Percentiles rank a stretch among this genome's conserved stretches.
phyloP scores from a whole-genome alignment of 78 protist species.

The Tieghemostelium lacteum region DNA sequence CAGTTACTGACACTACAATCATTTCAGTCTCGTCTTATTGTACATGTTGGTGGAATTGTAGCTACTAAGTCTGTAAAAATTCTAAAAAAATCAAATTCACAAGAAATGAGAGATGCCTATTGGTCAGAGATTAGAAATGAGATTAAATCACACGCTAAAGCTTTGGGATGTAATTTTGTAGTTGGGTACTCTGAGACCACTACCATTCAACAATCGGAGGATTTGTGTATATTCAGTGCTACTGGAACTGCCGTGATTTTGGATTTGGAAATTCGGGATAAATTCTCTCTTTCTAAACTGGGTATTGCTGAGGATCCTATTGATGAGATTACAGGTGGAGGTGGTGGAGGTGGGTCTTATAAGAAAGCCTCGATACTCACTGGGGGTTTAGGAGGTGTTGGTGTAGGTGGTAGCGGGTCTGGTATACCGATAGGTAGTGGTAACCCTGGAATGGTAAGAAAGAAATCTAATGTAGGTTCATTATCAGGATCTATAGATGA shows the following conservation, averaged over 20 bases:
- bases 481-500: conserved; percentile 55
- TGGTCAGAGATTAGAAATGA: conserved; percentile 96
- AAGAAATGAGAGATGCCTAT: conserved; percentile 83
- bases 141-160: conserved; percentile 84
- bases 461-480: neutral
- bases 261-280: neutral
- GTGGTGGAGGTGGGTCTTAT: conserved; percentile 6
- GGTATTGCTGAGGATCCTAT: conserved; percentile 3
- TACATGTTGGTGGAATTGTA: conserved; percentile 78
- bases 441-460: neutral
- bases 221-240: conserved; percentile 81
- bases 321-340: too few relatives aligned
- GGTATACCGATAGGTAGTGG: too few relatives aligned
- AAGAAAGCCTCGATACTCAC: conserved; percentile 1
- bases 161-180: conserved; percentile 86
- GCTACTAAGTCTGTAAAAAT: conserved; percentile 62
- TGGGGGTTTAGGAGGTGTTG: neutral
- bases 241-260: conserved; percentile 85
- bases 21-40: conserved; percentile 43
- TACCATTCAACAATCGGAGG: conserved; percentile 74
- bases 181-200: conserved; percentile 90
- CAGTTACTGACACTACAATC: conserved; percentile 61
- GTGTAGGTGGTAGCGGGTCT: neutral
- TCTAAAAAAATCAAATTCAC: conserved; percentile 69
- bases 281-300: neutral